phyloP scores from a whole-genome alignment of 257 asterid species.

The Catharanthus roseus region DNA sequence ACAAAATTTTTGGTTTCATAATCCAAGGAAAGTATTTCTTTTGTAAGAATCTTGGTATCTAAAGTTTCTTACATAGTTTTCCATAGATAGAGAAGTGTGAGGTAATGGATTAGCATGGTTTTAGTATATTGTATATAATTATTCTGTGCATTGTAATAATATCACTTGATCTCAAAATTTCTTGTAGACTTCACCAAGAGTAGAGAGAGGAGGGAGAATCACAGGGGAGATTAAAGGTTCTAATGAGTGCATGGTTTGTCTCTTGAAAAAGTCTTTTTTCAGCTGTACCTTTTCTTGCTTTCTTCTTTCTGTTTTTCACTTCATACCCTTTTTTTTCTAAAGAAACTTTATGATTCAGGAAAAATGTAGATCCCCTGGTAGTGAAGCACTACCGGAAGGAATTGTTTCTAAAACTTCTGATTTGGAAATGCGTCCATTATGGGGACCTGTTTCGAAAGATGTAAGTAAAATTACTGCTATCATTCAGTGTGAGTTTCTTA shows the following conservation, averaged over 20 bases:
- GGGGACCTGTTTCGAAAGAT: constrained; percentile 42
- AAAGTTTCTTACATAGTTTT: neutral
- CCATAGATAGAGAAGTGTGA: neutral
- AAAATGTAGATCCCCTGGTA: constrained; percentile 59
- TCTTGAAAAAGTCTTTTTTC: neutral
- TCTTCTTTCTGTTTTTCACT: neutral
- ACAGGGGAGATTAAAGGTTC: constrained; percentile 15
- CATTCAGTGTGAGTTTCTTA: neutral
- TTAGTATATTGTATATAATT: neutral
- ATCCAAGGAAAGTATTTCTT: neutral
- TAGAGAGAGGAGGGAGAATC: constrained; percentile 12
- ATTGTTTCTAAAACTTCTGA: constrained; percentile 57
- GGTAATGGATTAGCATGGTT: neutral
- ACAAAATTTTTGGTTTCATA: neutral
- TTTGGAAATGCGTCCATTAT: constrained; percentile 62
- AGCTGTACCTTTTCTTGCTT: neutral
- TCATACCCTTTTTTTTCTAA: constrained; percentile 2
- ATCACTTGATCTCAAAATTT: constrained; percentile 6
- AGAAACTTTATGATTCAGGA: constrained; percentile 31
- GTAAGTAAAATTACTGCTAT: constrained; percentile 18
- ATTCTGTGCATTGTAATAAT: neutral
- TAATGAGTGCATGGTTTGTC: constrained; percentile 56
- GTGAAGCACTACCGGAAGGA: constrained; percentile 73
- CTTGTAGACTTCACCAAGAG: constrained; percentile 24
- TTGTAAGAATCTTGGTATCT: neutral